Base-by-base conservation (phyloP, 495 filamentous ascomycete genomes). In the Penicillium odoratum region DNA sequence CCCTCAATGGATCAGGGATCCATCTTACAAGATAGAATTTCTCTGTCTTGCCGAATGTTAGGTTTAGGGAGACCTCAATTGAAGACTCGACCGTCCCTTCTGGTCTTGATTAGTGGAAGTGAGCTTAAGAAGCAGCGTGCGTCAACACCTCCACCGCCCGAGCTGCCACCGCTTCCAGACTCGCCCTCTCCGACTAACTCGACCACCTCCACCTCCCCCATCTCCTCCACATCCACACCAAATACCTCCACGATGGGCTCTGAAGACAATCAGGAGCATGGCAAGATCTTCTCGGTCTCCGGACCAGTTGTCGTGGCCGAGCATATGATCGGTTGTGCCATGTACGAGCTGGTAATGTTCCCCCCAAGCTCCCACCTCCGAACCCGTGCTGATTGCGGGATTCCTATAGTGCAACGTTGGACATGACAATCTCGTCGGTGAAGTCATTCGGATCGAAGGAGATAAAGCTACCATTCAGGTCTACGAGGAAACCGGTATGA, bases 381-480 rank as follows among this genome's bases (percentile, higher is more conserved):
- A 34, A 38, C 45, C 43, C 34, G 48, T 60, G 28, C 38, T 57
- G 29, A 61, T 31, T 44, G n/a, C 53, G 28, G 46, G 9, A 56
- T 16, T 33, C 18, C 43, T 54, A n/a, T 69, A 89, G 89, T 88
- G 92, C 66, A 85, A 82, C 71, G 93, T 99, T 57, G 93, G 94
- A 60, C 85, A 96, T 67, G 91, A 96, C 70, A 76, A 84, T 53
- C 83, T 99, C 40, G 90, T 95, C 48, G 94, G 94, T 63, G 94
- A 99, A 76, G 93, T 99, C 74, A 99, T 99, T 83, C 87, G 95
- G 67, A 93, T 99, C 69, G 93, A 91, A 61, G 88, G 82, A 63
- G 95, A 98, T 71, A 95, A 92, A 76, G 92, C 91, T 58, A 97
- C 92, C 7, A 93, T 98, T 59, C 95, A 98, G 78, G 94, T 98